phyloP scores from a whole-genome alignment of 257 asterid species.

The Plantago major region DNA sequence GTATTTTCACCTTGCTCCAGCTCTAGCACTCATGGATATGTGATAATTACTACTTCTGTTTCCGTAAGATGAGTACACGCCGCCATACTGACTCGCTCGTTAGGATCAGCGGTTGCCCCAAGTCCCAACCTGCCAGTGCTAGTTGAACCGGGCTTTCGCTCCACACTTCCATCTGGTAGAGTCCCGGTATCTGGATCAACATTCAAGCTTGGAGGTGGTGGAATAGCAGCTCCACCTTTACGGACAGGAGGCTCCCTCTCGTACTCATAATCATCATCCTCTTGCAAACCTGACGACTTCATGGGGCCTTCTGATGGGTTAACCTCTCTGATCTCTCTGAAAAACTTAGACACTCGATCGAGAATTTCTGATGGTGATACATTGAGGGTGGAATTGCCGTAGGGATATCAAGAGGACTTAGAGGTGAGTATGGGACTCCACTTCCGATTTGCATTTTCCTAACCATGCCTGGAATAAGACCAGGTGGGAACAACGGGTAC shows the following conservation, averaged over 20 bases:
- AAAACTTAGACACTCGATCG: constrained; percentile 86
- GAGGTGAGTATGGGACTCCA: constrained; percentile 95
- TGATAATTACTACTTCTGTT: constrained; percentile 87
- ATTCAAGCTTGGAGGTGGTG: constrained; percentile 73
- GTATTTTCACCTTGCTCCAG: constrained; percentile 42
- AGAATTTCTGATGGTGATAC: constrained; percentile 72
- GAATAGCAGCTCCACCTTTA: constrained; percentile 92
- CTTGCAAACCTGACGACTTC: constrained; percentile 51
- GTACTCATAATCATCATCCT: constrained; percentile 55
- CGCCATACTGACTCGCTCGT: constrained; percentile 83
- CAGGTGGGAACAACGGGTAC: constrained; percentile 90
- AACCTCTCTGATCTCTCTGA: constrained; percentile 83
- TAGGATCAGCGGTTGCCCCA: constrained; percentile 79
- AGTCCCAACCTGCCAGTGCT: constrained; percentile 75
- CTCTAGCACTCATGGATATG: constrained; percentile 79
- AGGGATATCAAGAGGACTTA: constrained; percentile 97
- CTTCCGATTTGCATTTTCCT: constrained; percentile 98
- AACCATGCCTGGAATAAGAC: constrained; percentile 98
- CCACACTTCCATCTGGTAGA: constrained; percentile 64
- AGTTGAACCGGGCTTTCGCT: constrained; percentile 56
- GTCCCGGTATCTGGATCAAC: constrained; percentile 60
- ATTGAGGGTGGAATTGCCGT: constrained; percentile 77
- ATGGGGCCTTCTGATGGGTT: constrained; percentile 90
- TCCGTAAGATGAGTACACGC: constrained; percentile 90
- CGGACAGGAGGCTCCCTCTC: constrained; percentile 64